Evolutionary conservation across 441 rosid genomes (phyloP), one percentile per base, ranked within the genome.

Genomic region (Monsonia emarginata): DNA sequence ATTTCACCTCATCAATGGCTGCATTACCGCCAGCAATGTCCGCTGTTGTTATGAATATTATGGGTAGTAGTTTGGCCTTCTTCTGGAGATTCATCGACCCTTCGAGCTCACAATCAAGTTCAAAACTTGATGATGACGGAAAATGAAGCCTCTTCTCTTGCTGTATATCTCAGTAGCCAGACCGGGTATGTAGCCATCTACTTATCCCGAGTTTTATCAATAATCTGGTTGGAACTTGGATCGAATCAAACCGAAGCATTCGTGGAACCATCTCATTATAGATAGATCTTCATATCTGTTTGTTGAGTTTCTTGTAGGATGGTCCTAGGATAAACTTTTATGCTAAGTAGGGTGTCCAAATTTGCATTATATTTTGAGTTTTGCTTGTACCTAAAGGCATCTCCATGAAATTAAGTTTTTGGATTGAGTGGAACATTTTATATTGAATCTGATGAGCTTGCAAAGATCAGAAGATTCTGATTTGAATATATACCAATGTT

Each of bases 1-100:
- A 83, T 75, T 87, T 87, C 66, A n/a, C 78, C n/a, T 82, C 85
- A n/a, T 75, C 88, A 0, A 65, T 74, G 81, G 89, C 82, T 56
- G 84, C 86, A n/a, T 61, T 85, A 67, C 86, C 88, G 1, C 72
- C 84, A 0, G 88, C 88, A 2, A 67, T 85, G 78, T 87, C 86
- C 13, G 88, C 87, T 0, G 80, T 86, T 60, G 61, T 86, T 28
- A 83, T 86, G 91, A 86, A 84, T 42, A 80, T 84, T 60, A 83
- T 82, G 86, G 92, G 92, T 2, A 86, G 89, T 76, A 77, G 78
- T 70, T 64, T 83, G 44, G 85, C 83, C 13, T 65, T 83, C 75
- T 11, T 83, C 36, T 86, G 89, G 91, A 74, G 87, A 69, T 68
- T 67, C n/a, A 63, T 70, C 0, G 72, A 78, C 59, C 86, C 85